Base-by-base conservation (phyloP, 2,329 filamentous ascomycete genomes). In the Ophiocordyceps sinensis region DNA sequence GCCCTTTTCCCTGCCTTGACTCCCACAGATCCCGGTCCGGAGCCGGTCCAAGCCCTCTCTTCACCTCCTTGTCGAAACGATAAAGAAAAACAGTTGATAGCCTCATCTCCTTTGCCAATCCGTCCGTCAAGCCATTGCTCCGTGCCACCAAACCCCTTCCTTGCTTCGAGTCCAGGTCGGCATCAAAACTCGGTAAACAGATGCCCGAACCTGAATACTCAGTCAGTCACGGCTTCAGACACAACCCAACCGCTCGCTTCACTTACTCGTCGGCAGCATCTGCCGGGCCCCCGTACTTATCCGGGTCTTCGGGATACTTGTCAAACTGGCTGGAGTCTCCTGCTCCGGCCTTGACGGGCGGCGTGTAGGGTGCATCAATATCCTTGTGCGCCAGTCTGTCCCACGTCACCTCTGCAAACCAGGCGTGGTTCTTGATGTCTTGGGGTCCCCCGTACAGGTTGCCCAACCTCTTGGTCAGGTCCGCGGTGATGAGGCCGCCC, bases 401-500 rank as follows among this genome's bases (percentile, higher is more conserved):
- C 91, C 91, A 98, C 3, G 91, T 96, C 40, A 98, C 91, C 64
- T 98, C 91, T 8, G 85, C 75, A 57, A 98, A 98, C 91, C 91
- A 98, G 2, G 84, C 74, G 56, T 98, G 91, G 51, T 79, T 84
- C 75, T 95, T 96, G 50, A 98, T 87, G 58, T 96, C 91, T 53
- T 83, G 78, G 34, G 85, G 79, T 28, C 91, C 91, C 13, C 83
- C 86, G 60, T 91, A 91, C 57, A 96, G 66, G 62, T 98, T 98
- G 40, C 91, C 91, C 54, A 98, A 66, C 45, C 91, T 78, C 68
- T 96, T 96, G 41, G 91, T 95, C 51, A 98, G 68, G 58, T 98
- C 91, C 30, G 84, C 77, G 23, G 91, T 98, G 62, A 98, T 96
- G 52, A 98, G 73, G 52, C 87, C 83, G 56, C 91, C 82, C 30